phyloP scores from a whole-genome alignment of 768 basidiomycete genomes.

The Roridomyces roridus region DNA sequence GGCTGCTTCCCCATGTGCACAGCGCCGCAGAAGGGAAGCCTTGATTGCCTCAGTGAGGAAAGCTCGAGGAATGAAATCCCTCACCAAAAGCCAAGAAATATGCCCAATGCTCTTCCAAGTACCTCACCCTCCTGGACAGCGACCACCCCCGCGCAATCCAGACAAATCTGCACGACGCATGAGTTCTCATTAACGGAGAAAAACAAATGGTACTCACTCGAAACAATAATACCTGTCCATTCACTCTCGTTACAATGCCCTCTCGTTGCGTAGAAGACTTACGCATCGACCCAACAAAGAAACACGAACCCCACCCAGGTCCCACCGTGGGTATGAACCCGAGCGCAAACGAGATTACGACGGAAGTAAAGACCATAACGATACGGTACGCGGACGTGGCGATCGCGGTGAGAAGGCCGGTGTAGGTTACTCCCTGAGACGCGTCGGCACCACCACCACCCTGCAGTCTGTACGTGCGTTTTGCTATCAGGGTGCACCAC shows the following conservation, averaged over 20 bases:
- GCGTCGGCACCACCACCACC: too few species aligned
- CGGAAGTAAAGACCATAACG: constrained; percentile 82
- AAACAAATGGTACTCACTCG: too few species aligned
- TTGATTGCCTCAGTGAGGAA: constrained; percentile 34
- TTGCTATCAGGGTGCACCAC: constrained; percentile 81
- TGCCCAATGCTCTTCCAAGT: constrained; percentile 88
- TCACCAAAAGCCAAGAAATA: constrained; percentile 86
- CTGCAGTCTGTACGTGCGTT: constrained; percentile 72
- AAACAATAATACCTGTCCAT: constrained; percentile 83
- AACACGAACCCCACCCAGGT: constrained; percentile 67
- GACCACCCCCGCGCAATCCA: constrained; percentile 81
- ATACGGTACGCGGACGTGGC: constrained; percentile 83
- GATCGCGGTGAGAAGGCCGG: constrained; percentile 72
- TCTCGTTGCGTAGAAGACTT: constrained; percentile 41
- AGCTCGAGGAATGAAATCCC: background rate
- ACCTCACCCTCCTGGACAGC: constrained; percentile 68
- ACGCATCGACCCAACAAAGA: constrained; percentile 89
- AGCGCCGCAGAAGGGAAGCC: constrained; percentile 75
- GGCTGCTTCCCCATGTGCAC: constrained; percentile 74
- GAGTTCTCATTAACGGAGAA: too few species aligned
- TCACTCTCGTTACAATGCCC: background rate
- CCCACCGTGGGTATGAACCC: constrained; percentile 71
- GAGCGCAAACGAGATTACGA: constrained; percentile 70
- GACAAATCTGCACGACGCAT: constrained; percentile 58
- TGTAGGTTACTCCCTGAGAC: constrained; percentile 64